These are phyloP conservation scores for Colletotrichum coccodes DNA, from an alignment of 2,329 filamentous ascomycete genomes.

Conservation along the genomic window DNA sequence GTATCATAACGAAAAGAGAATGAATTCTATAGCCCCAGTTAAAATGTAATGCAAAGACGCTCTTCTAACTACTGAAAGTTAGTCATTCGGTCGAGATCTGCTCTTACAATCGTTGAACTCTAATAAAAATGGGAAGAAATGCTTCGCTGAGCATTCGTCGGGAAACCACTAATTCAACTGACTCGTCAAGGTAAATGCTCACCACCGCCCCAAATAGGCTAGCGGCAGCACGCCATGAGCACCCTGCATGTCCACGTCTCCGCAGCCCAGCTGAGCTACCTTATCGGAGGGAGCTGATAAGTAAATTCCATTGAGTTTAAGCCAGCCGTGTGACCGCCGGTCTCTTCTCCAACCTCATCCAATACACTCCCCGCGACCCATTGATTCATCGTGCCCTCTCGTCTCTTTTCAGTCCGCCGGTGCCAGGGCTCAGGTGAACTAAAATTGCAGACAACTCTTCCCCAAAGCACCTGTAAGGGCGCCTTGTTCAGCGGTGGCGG, in stretches of 20 bases:
- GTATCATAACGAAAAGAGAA: too few species aligned
- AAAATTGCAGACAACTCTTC: neutral
- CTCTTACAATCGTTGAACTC: neutral
- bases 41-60: too few species aligned
- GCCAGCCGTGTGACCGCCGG: neutral
- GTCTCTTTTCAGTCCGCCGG: neutral
- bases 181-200: slow-evolving; percentile 1
- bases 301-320: slow-evolving; percentile 1
- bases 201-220: neutral
- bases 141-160: neutral
- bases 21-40: too few species aligned
- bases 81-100: neutral
- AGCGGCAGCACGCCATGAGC: slow-evolving; percentile 5
- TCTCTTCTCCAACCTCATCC: neutral
- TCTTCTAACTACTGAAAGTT: too few species aligned
- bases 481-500: slow-evolving; percentile 10
- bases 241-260: neutral
- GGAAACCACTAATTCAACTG: neutral
- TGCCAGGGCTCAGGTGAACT: neutral
- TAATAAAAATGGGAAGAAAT: neutral
- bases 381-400: neutral
- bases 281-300: neutral
- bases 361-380: neutral
- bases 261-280: neutral
- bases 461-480: neutral